These are phyloP conservation scores for Ilex asprella DNA, from an alignment of 257 asterid species.

Conservation along the genomic window DNA sequence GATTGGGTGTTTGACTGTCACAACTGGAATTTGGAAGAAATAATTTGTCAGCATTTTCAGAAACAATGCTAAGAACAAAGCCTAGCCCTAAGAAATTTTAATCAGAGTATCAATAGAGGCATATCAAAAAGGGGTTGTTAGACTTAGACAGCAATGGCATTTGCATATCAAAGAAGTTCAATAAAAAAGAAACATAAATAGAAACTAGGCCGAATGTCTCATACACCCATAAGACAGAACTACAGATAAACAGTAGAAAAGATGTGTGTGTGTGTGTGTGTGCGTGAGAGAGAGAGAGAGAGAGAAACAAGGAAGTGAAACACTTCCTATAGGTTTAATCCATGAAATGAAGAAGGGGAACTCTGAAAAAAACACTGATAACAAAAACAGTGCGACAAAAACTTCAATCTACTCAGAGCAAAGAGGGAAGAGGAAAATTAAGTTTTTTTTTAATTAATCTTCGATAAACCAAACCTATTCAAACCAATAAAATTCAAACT, in stretches of 20 bases:
- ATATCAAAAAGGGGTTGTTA: no score
- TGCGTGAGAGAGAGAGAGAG: background rate
- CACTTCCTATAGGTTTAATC: background rate
- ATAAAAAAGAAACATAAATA: background rate
- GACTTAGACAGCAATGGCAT: background rate
- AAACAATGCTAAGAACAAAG: background rate
- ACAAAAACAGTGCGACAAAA: no score
- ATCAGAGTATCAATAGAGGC: no score
- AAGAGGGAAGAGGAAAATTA: no score
- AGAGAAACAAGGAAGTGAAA: background rate
- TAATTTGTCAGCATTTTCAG: background rate
- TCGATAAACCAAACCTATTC: no score
- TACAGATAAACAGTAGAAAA: background rate
- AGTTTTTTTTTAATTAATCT: no score
- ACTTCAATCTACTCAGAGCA: no score
- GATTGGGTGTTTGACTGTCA: slow-evolving; percentile 34
- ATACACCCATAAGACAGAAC: background rate
- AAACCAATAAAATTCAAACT: no score
- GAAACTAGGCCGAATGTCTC: background rate
- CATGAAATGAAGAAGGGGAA: background rate
- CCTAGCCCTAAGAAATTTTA: no score
- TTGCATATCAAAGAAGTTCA: background rate
- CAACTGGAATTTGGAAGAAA: slow-evolving; percentile 24
- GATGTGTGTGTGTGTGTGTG: background rate
- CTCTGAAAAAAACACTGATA: no score